Percentiles rank a stretch among this genome's conserved stretches.
phyloP scores from a whole-genome alignment of 768 basidiomycete genomes.

The Pleurotus tuoliensis region DNA sequence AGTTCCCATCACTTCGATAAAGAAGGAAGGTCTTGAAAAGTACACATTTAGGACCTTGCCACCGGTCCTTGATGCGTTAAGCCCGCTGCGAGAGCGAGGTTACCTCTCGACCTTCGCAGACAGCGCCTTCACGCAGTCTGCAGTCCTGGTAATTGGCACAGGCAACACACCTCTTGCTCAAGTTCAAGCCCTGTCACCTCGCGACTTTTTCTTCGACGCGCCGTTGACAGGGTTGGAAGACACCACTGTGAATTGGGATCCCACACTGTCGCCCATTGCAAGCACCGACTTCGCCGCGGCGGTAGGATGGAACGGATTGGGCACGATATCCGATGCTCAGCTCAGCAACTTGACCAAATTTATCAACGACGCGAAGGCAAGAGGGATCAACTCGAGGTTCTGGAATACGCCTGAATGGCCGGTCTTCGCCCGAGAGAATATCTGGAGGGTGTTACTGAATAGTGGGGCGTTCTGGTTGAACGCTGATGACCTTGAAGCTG shows the following conservation, averaged over 20 bases:
- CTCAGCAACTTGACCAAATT: constrained; percentile 32
- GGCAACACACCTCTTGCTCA: constrained; percentile 48
- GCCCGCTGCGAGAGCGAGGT: constrained; percentile 39
- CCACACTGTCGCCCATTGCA: constrained; percentile 43
- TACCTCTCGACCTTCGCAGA: constrained; percentile 44
- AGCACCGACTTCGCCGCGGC: constrained; percentile 42
- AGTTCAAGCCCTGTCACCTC: constrained; percentile 38
- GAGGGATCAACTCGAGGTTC: constrained; percentile 44
- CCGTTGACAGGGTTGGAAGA: constrained; percentile 37
- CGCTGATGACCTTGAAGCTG: constrained; percentile 45
- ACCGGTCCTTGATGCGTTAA: constrained; percentile 37
- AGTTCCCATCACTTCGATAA: constrained; percentile 11
- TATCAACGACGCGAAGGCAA: constrained; percentile 38
- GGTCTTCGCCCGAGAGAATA: constrained; percentile 33
- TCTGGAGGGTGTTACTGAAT: constrained; percentile 41
- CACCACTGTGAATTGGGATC: constrained; percentile 35
- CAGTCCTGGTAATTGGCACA: constrained; percentile 44
- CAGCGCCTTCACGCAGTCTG: constrained; percentile 30
- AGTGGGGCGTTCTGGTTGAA: constrained; percentile 50
- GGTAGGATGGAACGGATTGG: constrained; percentile 47
- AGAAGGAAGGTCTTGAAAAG: constrained; percentile 5
- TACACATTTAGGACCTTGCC: constrained; percentile 33
- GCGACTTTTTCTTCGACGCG: constrained; percentile 51
- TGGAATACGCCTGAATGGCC: constrained; percentile 54
- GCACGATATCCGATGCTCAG: constrained; percentile 35